Evolutionary conservation across 2,329 filamentous ascomycete genomes (phyloP), one percentile per base, ranked within the genome.

Genomic region (Elsinoe fawcettii): DNA sequence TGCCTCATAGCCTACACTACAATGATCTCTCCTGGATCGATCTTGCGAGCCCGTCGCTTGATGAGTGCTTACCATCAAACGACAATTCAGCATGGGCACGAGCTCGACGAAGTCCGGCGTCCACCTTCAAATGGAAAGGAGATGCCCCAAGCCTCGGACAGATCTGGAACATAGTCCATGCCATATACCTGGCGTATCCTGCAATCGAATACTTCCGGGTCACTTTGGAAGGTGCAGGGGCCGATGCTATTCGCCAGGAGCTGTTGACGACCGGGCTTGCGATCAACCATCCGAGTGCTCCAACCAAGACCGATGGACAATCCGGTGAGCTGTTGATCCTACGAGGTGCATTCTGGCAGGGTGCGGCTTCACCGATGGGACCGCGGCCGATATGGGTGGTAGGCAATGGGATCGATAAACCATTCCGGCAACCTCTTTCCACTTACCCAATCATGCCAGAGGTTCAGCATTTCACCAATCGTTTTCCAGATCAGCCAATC

Each of bases 331-430:
- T 81, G 34, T 62, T 83, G 23, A 66, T 82, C 46, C 71, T 80
- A 1, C 74, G 80, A 58, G 73, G 74, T 43, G 71, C 69, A n/a
- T 75, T 75, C 59, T 75, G 73, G 73, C 73, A 75, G 61, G 73
- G 73, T 46, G 73, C 73, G 47, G 72, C 66, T 25, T 73, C 69
- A 30, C 73, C 73, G 0, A 70, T 73, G 32, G 73, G 73, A 2
- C 61, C 71, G 36, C 71, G 73, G 18, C 67, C 75, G 67, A 71
- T 36, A 66, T 73, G 36, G 65, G 60, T 63, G 1, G 54, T 61
- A 5, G 64, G 64, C 25, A 58, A 62, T 46, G 62, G 63, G 12
- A 66, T 60, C 9, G 58, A 65, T 51, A 49, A 53, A 7, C 47
- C 56, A 3, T 58, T 63, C 12, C 59, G 65, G 8, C 57, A 61